Evolutionary conservation across 2,329 filamentous ascomycete genomes (phyloP).

Genomic region (Aspergillus terreus): DNA sequence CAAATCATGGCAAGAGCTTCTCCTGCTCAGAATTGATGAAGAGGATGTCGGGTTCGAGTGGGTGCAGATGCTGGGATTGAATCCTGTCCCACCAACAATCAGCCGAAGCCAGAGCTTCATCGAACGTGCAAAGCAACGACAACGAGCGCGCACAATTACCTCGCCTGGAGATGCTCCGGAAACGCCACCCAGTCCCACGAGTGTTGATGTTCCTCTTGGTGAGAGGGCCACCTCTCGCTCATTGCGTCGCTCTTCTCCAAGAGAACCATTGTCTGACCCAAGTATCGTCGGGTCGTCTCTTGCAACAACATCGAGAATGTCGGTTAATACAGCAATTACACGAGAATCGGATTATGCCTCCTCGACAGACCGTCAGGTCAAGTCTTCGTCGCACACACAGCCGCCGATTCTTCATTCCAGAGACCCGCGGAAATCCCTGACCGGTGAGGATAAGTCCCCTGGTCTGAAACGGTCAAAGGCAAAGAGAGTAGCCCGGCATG

Average conservation of each 20-base stretch:
- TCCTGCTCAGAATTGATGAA: conserved; percentile 72
- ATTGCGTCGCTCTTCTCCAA: conserved; percentile 36
- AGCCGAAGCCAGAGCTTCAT: conserved; percentile 53
- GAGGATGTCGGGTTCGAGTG: conserved; percentile 79
- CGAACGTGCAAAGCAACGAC: conserved; percentile 37
- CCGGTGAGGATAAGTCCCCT: conserved; percentile 28
- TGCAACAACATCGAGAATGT: conserved; percentile 24
- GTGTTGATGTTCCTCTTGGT: conserved; percentile 61
- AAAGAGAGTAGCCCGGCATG: conserved; percentile 38
- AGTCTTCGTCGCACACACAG: conserved; percentile 21
- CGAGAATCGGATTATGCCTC: conserved; percentile 31
- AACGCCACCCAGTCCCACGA: conserved; percentile 46
- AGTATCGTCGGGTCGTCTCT: conserved; percentile 28
- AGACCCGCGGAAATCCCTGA: conserved; percentile 18
- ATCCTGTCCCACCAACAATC: conserved; percentile 59
- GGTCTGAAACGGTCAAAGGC: conserved; percentile 40
- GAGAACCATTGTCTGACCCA: conserved; percentile 28
- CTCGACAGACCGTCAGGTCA: conserved; percentile 19
- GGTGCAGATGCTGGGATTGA: conserved; percentile 75
- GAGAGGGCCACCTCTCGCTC: conserved; percentile 50
- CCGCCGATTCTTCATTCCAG: conserved; percentile 31
- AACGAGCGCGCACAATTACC: conserved; percentile 22
- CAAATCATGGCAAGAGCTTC: conserved; percentile 75
- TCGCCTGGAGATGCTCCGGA: conserved; percentile 28
- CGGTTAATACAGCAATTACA: conserved; percentile 29